A percentile compares a stretch with the other conserved stretches of the same genome.
phyloP scores from a whole-genome alignment of 1,284 basidiomycete genomes.

The Cryptococcus deneoformans region DNA sequence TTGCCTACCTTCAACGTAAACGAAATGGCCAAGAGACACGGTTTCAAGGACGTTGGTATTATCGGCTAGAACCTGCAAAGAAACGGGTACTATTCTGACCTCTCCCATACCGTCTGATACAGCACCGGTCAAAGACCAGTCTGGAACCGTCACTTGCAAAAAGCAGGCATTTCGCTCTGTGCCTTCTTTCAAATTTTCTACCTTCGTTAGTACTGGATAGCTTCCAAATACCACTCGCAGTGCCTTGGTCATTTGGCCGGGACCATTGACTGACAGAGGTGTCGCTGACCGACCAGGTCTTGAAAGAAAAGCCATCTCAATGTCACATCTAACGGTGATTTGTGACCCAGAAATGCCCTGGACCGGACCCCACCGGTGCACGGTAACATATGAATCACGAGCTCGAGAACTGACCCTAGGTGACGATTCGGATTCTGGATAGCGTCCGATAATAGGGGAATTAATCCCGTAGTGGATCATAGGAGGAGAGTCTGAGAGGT shows the following conservation, averaged over 20 bases:
- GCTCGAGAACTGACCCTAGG: too few species aligned
- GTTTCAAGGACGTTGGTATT: constrained; percentile 29
- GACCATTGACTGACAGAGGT: not conserved
- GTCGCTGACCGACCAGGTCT: constrained; percentile 7
- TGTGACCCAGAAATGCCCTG: constrained; percentile 24
- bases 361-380: constrained; percentile 23
- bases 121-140: constrained; percentile 18
- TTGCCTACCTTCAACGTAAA: constrained; percentile 17
- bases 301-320: constrained; percentile 17
- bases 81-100: constrained; percentile 24
- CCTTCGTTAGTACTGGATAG: constrained; percentile 32
- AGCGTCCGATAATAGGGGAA: not conserved
- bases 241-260: constrained; percentile 13
- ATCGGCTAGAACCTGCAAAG: constrained; percentile 26
- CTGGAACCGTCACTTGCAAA: constrained; percentile 24
- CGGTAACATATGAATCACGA: constrained; percentile 8
- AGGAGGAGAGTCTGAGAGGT: constrained; percentile 7
- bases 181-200: constrained; percentile 14
- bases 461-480: not conserved
- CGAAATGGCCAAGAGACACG: constrained; percentile 33
- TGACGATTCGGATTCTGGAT: not conserved
- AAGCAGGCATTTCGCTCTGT: constrained; percentile 17
- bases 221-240: constrained; percentile 34
- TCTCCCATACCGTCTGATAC: constrained; percentile 11
- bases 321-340: constrained; percentile 32